Conservation (phyloP, 305 asterid genomes). For the Rubia tinctorum region DNA sequence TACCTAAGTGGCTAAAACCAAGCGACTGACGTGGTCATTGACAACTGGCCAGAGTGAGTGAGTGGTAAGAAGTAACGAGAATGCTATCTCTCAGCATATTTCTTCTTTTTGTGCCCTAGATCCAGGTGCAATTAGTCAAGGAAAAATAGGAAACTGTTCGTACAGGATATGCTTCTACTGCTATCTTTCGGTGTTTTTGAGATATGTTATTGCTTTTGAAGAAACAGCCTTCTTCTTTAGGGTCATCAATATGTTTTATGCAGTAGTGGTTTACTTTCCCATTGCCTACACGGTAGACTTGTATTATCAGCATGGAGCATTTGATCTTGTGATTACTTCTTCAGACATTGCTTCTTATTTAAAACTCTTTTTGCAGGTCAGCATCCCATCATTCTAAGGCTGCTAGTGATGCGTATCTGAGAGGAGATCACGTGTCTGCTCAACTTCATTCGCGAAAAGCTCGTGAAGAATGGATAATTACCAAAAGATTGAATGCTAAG, state of each 20-base stretch:
- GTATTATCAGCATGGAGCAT: neutral
- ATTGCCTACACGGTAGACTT: neutral
- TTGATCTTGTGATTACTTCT: neutral
- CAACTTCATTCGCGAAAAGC: conserved; percentile 58
- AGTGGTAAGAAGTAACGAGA: neutral
- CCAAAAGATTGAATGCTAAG: conserved; percentile 62
- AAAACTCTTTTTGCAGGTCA: conserved; percentile 46
- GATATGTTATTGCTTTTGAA: no score
- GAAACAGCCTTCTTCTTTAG: neutral
- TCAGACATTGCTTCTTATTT: neutral
- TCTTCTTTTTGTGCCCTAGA: neutral
- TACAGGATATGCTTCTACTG: neutral
- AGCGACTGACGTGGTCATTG: neutral
- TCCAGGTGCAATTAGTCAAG: neutral
- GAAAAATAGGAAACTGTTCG: neutral
- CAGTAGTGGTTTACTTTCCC: neutral
- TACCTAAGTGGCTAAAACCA: neutral
- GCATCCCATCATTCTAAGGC: conserved; percentile 73
- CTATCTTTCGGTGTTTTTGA: neutral
- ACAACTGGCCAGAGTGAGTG: neutral
- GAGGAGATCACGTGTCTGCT: conserved; percentile 75
- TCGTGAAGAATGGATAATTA: conserved; percentile 65
- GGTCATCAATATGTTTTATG: neutral
- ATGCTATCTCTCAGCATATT: neutral
- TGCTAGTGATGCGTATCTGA: conserved; percentile 61